Conservation (phyloP, 2,329 filamentous ascomycete genomes). For the Cladorrhinum sp. region DNA sequence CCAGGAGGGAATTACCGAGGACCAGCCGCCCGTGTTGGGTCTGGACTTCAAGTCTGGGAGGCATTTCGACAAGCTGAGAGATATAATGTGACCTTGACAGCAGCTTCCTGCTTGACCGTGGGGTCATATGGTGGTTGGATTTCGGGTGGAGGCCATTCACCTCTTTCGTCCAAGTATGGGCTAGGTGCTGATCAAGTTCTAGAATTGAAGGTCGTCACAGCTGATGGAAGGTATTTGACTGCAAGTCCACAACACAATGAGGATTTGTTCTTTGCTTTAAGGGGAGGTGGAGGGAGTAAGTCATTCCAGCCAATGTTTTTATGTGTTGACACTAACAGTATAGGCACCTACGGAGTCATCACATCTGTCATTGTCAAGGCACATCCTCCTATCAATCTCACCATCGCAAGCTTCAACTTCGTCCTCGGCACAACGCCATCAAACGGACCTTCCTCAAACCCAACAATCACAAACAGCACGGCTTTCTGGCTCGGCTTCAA, state of each 20-base stretch:
- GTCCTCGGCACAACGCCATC: constrained; percentile 12
- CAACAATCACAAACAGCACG: constrained; percentile 11
- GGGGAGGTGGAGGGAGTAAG: constrained; percentile 2
- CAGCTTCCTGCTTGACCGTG: constrained; percentile 29
- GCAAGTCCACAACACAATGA: not conserved
- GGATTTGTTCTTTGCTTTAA: constrained; percentile 4
- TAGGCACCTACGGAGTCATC: constrained; percentile 26
- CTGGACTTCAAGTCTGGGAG: constrained; percentile 34
- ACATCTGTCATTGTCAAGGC: constrained; percentile 26
- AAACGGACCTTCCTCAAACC: not conserved
- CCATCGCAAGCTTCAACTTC: constrained; percentile 18
- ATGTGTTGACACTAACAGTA: no score
- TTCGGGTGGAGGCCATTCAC: constrained; percentile 48
- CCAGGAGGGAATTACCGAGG: constrained; percentile 38
- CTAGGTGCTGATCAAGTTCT: constrained; percentile 51
- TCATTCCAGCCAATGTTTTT: not conserved
- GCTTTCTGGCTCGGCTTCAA: constrained; percentile 34
- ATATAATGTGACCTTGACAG: constrained; percentile 4
- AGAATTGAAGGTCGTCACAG: constrained; percentile 46
- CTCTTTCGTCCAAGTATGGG: constrained; percentile 44
- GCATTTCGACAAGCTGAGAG: not conserved
- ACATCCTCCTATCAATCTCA: constrained; percentile 22
- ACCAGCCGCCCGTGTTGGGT: constrained; percentile 45
- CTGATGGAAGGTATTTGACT: constrained; percentile 34
- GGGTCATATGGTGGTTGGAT: constrained; percentile 49